Percentiles rank a stretch among this genome's conserved stretches.
Conservation (phyloP, 192 early-diverging fungal genomes). For the Backusella tuberculispora region DNA sequence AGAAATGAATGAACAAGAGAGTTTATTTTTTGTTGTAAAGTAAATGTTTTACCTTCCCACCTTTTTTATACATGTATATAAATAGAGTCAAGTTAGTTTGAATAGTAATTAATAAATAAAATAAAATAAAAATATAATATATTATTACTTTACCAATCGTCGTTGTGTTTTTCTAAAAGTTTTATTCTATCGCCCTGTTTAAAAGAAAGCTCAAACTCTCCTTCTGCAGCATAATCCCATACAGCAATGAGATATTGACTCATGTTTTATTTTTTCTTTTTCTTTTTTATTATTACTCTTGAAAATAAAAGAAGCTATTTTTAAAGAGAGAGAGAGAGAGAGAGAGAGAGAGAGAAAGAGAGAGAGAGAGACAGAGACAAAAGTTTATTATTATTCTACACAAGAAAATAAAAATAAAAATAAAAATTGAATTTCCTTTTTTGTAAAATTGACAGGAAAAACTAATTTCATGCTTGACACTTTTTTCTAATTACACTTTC, state of each 20-base stretch:
- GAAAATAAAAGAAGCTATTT: not conserved
- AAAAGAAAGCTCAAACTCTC: conserved; percentile 43
- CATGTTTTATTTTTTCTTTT: conserved; percentile 18
- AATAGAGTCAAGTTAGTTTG: not conserved
- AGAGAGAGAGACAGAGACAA: not conserved
- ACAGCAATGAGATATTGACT: conserved; percentile 36
- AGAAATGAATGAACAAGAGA: not conserved
- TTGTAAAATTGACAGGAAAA: not conserved
- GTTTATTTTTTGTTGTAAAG: not conserved
- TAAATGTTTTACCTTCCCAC: conserved; percentile 30
- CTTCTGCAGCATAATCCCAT: conserved; percentile 44
- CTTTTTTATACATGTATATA: conserved; percentile 1
- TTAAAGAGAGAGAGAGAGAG: not conserved
- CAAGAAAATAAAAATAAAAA: not conserved
- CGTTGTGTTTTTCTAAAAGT: conserved; percentile 44
- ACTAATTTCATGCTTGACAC: conserved; percentile 3
- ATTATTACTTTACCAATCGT: conserved; percentile 38
- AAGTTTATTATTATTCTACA: not conserved
- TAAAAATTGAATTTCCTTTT: not conserved
- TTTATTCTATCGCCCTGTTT: conserved; percentile 42
- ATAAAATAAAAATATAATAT: not conserved
- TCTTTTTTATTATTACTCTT: no score
- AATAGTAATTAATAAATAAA: not conserved
- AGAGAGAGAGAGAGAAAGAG: not conserved
- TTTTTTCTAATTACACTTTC: not conserved